Evolutionary conservation across 2,329 filamentous ascomycete species (phyloP).

Genomic region (Fusarium nematophilum): DNA sequence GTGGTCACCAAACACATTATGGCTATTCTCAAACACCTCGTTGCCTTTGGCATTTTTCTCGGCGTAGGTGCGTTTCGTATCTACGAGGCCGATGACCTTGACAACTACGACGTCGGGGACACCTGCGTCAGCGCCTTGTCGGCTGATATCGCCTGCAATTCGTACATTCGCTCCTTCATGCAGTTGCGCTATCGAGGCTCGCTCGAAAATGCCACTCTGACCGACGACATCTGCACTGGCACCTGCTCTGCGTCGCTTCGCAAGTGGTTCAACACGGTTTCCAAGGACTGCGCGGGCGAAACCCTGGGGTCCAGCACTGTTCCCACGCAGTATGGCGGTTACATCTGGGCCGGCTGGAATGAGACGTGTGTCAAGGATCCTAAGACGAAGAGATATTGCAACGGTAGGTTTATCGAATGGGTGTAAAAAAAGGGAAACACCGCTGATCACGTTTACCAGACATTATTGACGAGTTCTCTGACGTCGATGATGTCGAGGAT

Average conservation of each 20-base stretch:
- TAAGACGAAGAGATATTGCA: conserved; percentile 27
- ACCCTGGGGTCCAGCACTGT: neutral
- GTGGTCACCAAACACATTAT: conserved; percentile 3
- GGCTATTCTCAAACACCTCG: neutral
- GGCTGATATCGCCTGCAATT: conserved; percentile 5
- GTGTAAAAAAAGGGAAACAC: neutral
- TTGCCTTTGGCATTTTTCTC: conserved; percentile 4
- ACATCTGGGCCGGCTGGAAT: conserved; percentile 31
- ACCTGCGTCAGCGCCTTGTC: conserved; percentile 11
- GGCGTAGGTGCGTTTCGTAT: neutral
- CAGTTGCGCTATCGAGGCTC: conserved; percentile 2
- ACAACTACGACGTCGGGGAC: conserved; percentile 5
- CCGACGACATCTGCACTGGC: conserved; percentile 11
- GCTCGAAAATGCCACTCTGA: conserved; percentile 10
- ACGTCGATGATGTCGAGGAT: conserved; percentile 8
- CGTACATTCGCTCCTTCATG: conserved; percentile 3
- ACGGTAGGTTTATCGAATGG: conserved; percentile 14
- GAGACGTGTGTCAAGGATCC: conserved; percentile 34
- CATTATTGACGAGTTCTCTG: conserved; percentile 29
- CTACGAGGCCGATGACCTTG: conserved; percentile 4
- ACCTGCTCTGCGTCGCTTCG: conserved; percentile 15
- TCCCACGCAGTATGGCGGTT: conserved; percentile 3
- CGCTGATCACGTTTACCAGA: conserved; percentile 16
- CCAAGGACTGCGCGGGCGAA: conserved; percentile 1
- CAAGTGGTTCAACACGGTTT: conserved; percentile 17